phyloP scores from a whole-genome alignment of 257 asterid species.

The Solanum virginianum region DNA sequence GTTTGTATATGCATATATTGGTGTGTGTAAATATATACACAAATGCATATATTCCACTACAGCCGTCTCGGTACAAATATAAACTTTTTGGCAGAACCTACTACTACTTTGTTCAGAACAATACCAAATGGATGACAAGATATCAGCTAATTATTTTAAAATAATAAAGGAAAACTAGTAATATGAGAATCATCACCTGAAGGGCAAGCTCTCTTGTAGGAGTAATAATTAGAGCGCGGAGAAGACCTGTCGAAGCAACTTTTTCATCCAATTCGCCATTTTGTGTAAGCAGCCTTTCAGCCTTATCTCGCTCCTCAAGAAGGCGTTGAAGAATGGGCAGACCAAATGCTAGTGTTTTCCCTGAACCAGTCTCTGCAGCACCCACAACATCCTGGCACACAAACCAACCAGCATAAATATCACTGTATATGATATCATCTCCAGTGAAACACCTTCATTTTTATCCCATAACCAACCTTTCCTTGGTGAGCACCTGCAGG shows the following conservation, averaged over 20 bases:
- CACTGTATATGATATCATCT: constrained; percentile 1
- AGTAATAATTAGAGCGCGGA: constrained; percentile 85
- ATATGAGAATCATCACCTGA: constrained; percentile 40
- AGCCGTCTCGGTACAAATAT: background rate
- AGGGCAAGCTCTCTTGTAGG: constrained; percentile 98
- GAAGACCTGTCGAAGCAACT: constrained; percentile 39
- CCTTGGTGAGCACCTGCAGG: constrained; percentile 99
- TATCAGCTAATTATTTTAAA: background rate
- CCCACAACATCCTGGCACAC: constrained; percentile 85
- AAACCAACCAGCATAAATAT: constrained; percentile 14
- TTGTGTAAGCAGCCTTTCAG: constrained; percentile 33
- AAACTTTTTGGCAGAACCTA: background rate
- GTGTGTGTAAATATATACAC: background rate
- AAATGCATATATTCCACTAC: background rate
- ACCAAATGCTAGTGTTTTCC: constrained; percentile 98
- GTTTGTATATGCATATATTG: too few species aligned
- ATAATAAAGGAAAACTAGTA: background rate
- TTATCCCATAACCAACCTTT: constrained; percentile 44
- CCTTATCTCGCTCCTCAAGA: constrained; percentile 82
- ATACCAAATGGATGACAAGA: background rate
- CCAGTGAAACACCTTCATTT: background rate
- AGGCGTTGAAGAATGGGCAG: constrained; percentile 88
- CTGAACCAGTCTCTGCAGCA: constrained; percentile 99
- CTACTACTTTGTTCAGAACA: background rate
- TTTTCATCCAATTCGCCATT: constrained; percentile 48